Percentiles rank a stretch among this genome's conserved stretches.
phyloP scores from a whole-genome alignment of 495 filamentous ascomycete species.

The Lasiosphaeria miniovina region DNA sequence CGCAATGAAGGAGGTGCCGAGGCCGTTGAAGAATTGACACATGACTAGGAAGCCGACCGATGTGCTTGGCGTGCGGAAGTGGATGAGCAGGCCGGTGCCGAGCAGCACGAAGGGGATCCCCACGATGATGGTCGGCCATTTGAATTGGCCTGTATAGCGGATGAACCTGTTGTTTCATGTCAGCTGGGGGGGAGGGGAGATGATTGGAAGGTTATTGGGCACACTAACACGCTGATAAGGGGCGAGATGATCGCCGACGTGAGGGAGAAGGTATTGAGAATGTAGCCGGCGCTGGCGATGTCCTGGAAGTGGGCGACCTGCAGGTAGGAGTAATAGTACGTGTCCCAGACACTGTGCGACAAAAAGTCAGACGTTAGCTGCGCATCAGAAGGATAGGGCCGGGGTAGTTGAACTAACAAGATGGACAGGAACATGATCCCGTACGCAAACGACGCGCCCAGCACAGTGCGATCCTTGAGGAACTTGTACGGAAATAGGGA shows the following conservation, averaged over 20 bases:
- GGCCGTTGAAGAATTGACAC: background rate
- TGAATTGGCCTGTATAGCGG: conserved; percentile 57
- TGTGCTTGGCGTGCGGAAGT: background rate
- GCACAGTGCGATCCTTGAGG: conserved; percentile 57
- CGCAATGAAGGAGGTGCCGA: background rate
- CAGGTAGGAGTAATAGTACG: conserved; percentile 43
- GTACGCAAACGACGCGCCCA: conserved; percentile 54
- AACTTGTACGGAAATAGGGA: conserved; percentile 57
- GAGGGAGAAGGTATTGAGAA: conserved; percentile 42
- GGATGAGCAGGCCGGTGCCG: conserved; percentile 4
- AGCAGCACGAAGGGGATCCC: conserved; percentile 58
- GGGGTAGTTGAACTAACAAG: conserved; percentile 56
- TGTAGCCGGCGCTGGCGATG: conserved; percentile 47
- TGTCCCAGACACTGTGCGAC: background rate
- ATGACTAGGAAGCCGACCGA: background rate
- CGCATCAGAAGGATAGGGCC: conserved; percentile 13
- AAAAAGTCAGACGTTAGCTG: background rate
- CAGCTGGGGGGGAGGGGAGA: conserved; percentile 45
- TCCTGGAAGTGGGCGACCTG: conserved; percentile 56
- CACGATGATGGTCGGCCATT: conserved; percentile 53
- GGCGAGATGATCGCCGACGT: background rate
- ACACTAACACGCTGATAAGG: background rate
- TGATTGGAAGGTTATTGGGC: conserved; percentile 17
- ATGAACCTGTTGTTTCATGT: conserved; percentile 53
- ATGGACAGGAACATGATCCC: conserved; percentile 50